A percentile compares a stretch with the other conserved stretches of the same genome.
Conservation (phyloP, 495 filamentous ascomycete species). For the Podospora fimiseda region DNA sequence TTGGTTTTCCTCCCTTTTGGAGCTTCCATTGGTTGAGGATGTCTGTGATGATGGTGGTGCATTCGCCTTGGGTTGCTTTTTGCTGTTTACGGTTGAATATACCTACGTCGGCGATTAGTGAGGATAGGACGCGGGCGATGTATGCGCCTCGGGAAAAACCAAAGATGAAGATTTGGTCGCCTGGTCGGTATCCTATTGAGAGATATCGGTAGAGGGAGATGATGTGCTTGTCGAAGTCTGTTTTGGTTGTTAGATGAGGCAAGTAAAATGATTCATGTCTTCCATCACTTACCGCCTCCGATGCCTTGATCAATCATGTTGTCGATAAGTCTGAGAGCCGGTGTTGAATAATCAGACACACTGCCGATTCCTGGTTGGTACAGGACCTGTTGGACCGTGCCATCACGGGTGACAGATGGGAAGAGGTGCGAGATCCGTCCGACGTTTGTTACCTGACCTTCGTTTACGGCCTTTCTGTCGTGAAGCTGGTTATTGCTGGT, state of each 20-base stretch:
- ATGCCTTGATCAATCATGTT: background rate
- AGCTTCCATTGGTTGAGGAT: constrained; percentile 63
- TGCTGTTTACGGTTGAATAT: constrained; percentile 20
- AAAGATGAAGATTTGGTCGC: constrained; percentile 37
- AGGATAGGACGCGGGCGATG: constrained; percentile 37
- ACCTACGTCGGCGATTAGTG: constrained; percentile 33
- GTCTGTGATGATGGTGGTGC: constrained; percentile 56
- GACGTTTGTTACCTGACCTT: background rate
- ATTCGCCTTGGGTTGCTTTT: background rate
- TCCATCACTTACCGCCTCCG: background rate
- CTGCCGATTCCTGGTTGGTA: constrained; percentile 6
- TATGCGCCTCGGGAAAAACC: constrained; percentile 41
- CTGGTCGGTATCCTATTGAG: constrained; percentile 7
- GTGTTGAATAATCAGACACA: background rate
- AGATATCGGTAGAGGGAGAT: constrained; percentile 1
- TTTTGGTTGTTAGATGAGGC: no score
- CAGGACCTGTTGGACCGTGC: background rate
- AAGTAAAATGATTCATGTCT: background rate
- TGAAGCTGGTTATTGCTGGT: constrained; percentile 4
- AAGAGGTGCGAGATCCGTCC: constrained; percentile 2
- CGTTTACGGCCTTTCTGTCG: no score
- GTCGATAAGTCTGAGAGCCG: background rate
- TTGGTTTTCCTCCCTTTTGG: constrained; percentile 35
- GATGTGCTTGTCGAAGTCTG: background rate
- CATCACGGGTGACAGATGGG: background rate